These are phyloP conservation scores for Aciculoconidium aculeatum DNA, from an alignment of 805 yeast species.

Conservation along the genomic window DNA sequence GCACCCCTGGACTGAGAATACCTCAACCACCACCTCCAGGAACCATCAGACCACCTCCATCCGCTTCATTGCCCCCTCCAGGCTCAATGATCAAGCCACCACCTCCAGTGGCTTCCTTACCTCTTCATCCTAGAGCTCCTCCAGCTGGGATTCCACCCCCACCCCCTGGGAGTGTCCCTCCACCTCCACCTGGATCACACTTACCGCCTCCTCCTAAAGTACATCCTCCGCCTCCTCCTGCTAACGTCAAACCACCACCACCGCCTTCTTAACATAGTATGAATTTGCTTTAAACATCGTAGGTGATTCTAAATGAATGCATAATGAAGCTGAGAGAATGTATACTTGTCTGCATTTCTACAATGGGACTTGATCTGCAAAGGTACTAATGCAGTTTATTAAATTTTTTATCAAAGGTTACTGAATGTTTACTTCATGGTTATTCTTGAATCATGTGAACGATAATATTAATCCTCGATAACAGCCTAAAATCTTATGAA, in stretches of 20 bases:
- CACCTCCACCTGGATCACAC: constrained; percentile 9
- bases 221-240: constrained; percentile 9
- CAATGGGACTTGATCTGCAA: too few species aligned
- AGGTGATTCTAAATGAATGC: too few species aligned
- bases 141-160: constrained; percentile 4
- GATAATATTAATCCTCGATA: too few species aligned
- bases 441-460: too few species aligned
- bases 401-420: too few species aligned
- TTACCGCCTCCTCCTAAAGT: constrained; percentile 3
- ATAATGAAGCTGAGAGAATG: too few species aligned
- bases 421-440: too few species aligned
- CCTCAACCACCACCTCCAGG: constrained; percentile 4
- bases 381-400: too few species aligned
- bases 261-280: too few species aligned
- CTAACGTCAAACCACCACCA: constrained; percentile 7
- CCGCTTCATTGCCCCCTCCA: constrained; percentile 15
- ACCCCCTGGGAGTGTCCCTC: constrained; percentile 6
- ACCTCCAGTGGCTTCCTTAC: constrained; percentile 22
- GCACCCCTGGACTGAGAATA: constrained; percentile 5
- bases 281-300: too few species aligned
- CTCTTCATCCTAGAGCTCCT: constrained; percentile 7
- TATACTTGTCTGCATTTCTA: too few species aligned
- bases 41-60: constrained; percentile 11
- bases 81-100: constrained; percentile 6
- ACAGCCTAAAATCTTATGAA: too few species aligned